phyloP scores from a whole-genome alignment of 169 alveolate species.

The Babesia caballi region DNA sequence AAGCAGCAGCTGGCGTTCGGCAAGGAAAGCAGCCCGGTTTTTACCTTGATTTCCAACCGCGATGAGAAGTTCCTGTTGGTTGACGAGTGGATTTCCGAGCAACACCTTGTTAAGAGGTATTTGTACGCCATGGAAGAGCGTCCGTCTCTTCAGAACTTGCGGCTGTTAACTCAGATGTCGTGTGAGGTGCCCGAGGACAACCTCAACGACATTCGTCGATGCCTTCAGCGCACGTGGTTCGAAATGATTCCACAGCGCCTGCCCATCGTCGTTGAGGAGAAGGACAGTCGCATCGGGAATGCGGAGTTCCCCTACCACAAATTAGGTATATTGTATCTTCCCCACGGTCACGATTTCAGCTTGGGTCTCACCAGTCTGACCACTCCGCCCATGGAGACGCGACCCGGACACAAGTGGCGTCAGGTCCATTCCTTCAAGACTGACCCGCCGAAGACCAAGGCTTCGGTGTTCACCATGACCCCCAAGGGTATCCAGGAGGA shows the following conservation, averaged over 20 bases:
- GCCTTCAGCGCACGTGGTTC: slow-evolving; percentile 8
- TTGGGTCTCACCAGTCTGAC: not conserved
- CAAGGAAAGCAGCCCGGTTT: slow-evolving; percentile 7
- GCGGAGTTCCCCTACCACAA: slow-evolving; percentile 6
- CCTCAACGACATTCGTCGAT: not conserved
- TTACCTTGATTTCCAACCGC: slow-evolving; percentile 9
- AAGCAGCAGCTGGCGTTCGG: not conserved
- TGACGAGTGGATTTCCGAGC: slow-evolving; percentile 12
- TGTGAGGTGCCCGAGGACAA: not conserved
- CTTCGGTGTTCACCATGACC: slow-evolving; percentile 6
- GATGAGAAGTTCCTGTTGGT: slow-evolving; percentile 22
- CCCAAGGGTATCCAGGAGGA: slow-evolving; percentile 13
- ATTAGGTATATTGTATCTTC: not conserved
- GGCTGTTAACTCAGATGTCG: not conserved
- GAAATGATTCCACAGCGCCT: not conserved
- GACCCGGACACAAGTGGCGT: slow-evolving; percentile 13
- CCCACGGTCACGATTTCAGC: slow-evolving; percentile 1
- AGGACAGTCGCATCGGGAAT: slow-evolving; percentile 4
- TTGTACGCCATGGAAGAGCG: slow-evolving; percentile 22
- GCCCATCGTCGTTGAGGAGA: not conserved
- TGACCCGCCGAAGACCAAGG: not conserved
- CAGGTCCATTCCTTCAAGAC: not conserved
- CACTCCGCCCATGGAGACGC: not conserved
- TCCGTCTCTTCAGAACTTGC: not conserved
- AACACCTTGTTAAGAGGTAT: slow-evolving; percentile 1